Conservation (phyloP, 176 grass and related monocot species). For the Eremochloa ophiuroides region DNA sequence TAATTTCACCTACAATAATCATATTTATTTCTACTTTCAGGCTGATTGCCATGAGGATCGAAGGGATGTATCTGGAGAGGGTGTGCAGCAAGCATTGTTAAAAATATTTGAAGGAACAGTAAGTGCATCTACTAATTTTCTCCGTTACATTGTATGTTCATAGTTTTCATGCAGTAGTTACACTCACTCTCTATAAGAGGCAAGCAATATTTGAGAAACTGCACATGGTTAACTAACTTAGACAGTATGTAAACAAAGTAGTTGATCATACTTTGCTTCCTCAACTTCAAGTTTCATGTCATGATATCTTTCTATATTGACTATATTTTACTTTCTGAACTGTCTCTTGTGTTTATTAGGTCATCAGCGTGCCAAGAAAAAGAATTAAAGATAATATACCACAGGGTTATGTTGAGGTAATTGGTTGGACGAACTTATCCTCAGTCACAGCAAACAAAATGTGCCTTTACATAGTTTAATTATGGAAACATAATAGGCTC, state of each 20-base stretch:
- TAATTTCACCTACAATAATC: slow-evolving; percentile 2
- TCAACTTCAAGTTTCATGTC: neutral
- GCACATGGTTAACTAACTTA: neutral
- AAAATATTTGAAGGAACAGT: slow-evolving; percentile 79
- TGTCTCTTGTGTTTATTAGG: slow-evolving; percentile 28
- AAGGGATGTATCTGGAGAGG: slow-evolving; percentile 75
- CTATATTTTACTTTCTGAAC: neutral
- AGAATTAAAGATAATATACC: slow-evolving; percentile 38
- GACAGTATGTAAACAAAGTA: neutral
- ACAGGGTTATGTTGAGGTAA: slow-evolving; percentile 42
- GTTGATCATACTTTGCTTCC: neutral
- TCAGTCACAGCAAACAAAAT: neutral
- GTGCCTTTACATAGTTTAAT: neutral
- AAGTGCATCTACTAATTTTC: slow-evolving; percentile 8
- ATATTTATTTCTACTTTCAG: slow-evolving; percentile 28
- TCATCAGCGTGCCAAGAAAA: slow-evolving; percentile 68
- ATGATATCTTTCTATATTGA: neutral
- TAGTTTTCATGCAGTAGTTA: neutral
- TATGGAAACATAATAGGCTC: neutral
- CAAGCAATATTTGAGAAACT: slow-evolving; percentile 4
- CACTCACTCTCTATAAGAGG: neutral
- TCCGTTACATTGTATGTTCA: neutral
- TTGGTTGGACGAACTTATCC: neutral
- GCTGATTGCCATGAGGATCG: slow-evolving; percentile 26
- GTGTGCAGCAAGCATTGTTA: slow-evolving; percentile 69